Conservation (phyloP, 2,329 filamentous ascomycete species). For the Calonectria montana region DNA sequence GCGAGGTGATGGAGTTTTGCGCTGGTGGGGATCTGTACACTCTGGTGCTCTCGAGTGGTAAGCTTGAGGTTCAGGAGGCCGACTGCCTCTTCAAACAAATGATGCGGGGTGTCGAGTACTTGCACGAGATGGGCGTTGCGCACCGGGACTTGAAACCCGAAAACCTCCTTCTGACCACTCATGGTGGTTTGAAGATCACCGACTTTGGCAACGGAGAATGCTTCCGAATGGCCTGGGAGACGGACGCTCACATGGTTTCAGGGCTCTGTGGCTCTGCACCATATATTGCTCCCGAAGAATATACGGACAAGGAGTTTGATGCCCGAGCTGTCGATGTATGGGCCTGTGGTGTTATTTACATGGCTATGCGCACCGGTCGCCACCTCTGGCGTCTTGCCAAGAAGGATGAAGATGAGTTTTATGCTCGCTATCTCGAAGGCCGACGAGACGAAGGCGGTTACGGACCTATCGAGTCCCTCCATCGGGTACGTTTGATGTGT, state of each 20-base stretch:
- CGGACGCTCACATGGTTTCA: conserved; percentile 97
- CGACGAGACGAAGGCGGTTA: conserved; percentile 96
- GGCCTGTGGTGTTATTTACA: conserved; percentile 99
- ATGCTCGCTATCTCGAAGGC: conserved; percentile 91
- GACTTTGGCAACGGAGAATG: conserved; percentile 99
- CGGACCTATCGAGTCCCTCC: conserved; percentile 93
- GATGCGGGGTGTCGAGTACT: conserved; percentile 98
- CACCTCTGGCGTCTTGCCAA: conserved; percentile 98
- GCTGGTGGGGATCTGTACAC: conserved; percentile 97
- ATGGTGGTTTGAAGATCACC: conserved; percentile 94
- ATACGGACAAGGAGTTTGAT: conserved; percentile 94
- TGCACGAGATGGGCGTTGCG: conserved; percentile 99
- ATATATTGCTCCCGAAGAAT: conserved; percentile 98
- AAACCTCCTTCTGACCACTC: conserved; percentile 92
- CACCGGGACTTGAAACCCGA: conserved; percentile 97
- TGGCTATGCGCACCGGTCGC: conserved; percentile 97
- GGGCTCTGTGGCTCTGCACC: conserved; percentile 96
- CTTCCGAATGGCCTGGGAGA: conserved; percentile 99
- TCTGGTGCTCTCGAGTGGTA: conserved; percentile 88
- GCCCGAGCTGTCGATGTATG: conserved; percentile 97
- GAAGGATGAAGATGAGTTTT: conserved; percentile 97
- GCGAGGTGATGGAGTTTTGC: conserved; percentile 99
- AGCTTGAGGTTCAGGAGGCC: conserved; percentile 91
- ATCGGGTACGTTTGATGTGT: conserved; percentile 77
- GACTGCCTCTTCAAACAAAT: conserved; percentile 99